Evolutionary conservation across 495 filamentous ascomycete species (phyloP).

Genomic region (Amorphotheca resinae): DNA sequence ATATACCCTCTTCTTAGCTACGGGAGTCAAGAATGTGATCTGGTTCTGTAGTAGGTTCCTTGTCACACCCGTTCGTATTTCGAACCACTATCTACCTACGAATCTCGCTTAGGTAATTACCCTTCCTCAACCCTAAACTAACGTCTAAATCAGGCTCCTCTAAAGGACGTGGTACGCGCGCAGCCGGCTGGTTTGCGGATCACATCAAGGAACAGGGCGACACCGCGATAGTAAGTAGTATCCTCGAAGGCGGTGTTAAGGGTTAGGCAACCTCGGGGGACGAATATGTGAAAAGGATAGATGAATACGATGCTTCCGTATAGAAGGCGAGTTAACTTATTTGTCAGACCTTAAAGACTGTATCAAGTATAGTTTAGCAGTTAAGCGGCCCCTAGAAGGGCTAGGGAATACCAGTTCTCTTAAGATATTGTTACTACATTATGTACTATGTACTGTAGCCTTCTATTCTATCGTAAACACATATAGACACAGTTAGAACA

Average conservation of each 20-base stretch:
- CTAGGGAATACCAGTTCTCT: neutral
- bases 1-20: too few relatives aligned
- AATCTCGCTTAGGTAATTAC: neutral
- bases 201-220: conserved; percentile 37
- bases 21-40: too few relatives aligned
- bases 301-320: conserved; percentile 40
- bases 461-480: too few relatives aligned
- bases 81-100: too few relatives aligned
- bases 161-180: conserved; percentile 45
- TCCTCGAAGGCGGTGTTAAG: conserved; percentile 47
- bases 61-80: too few relatives aligned
- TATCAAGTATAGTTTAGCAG: neutral
- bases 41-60: too few relatives aligned
- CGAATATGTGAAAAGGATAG: conserved; percentile 43
- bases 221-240: conserved; percentile 37
- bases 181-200: conserved; percentile 56
- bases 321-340: conserved; percentile 26
- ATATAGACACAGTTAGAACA: too few relatives aligned
- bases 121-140: neutral
- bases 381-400: neutral
- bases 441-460: too few relatives aligned
- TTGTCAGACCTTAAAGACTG: neutral
- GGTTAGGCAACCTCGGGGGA: conserved; percentile 49
- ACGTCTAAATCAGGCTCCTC: conserved; percentile 42
- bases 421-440: neutral